A percentile compares a stretch with the other conserved stretches of the same genome.
Evolutionary conservation across 768 basidiomycete species (phyloP).

Genomic region (Udeniomyces megalosporus): DNA sequence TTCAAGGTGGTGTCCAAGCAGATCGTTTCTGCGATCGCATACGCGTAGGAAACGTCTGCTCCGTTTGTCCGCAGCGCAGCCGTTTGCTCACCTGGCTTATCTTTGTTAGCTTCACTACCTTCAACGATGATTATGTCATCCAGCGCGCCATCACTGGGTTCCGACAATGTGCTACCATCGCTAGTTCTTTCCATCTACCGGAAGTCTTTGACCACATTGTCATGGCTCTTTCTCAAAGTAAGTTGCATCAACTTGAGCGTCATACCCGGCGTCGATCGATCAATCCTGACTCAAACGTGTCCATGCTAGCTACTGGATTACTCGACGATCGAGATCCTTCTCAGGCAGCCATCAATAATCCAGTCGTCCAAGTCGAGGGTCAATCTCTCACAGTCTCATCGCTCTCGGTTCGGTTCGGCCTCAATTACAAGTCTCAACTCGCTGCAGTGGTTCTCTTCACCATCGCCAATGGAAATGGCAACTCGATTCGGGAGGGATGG

Average conservation of each 20-base stretch:
- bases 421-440: slow-evolving; percentile 83
- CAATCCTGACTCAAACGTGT: no score
- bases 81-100: background rate
- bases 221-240: slow-evolving; percentile 50
- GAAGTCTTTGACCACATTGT: slow-evolving; percentile 97
- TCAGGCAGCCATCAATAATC: slow-evolving; percentile 54
- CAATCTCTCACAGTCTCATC: slow-evolving; percentile 81
- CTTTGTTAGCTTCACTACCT: slow-evolving; percentile 64
- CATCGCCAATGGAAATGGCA: slow-evolving; percentile 89
- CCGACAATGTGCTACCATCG: slow-evolving; percentile 85
- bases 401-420: slow-evolving; percentile 82
- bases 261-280: no score
- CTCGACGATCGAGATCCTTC: slow-evolving; percentile 43
- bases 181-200: slow-evolving; percentile 69
- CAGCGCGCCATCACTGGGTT: slow-evolving; percentile 92
- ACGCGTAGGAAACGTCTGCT: slow-evolving; percentile 37
- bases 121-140: slow-evolving; percentile 92
- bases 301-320: slow-evolving; percentile 75
- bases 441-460: slow-evolving; percentile 96
- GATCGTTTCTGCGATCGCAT: slow-evolving; percentile 81
- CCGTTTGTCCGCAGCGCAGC: background rate
- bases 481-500: slow-evolving; percentile 89
- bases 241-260: no score
- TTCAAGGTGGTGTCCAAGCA: slow-evolving; percentile 88
- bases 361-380: slow-evolving; percentile 74